Evolutionary conservation across 805 yeast genomes (phyloP), one percentile per base, ranked within the genome.

Genomic region (Teunomyces cretensis): DNA sequence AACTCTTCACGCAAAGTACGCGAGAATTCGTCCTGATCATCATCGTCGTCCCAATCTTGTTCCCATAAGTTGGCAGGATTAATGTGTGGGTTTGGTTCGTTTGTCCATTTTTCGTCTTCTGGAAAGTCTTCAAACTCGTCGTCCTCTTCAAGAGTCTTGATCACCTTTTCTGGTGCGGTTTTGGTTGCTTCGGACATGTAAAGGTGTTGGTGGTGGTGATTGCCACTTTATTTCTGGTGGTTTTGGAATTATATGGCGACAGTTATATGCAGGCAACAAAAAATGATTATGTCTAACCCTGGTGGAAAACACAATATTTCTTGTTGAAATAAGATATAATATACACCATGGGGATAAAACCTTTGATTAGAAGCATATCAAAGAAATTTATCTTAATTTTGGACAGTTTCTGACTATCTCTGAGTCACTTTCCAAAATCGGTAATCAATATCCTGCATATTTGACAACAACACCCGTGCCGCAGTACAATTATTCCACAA

Each of bases 101-200:
- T 75, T 64, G 78, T 67, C 96, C 96, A 90, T 55, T 85, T 59
- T 19, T 64, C 83, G 60, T 90, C 96, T 45, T 81, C 89, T 12
- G 96, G 97, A 72, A 92, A 92, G 62, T 92, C 98, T 70, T 92
- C 98, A 61, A 92, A 92, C 65, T 91, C 97, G 62, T 92, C 98
- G 60, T 92, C 97, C 57, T 92, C 97, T 62, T 92, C 98, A 40
- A 92, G 72, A 2, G 95, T 80, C 58, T 84, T 87, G 60, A 86
- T 72, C 52, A 68, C 59, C 51, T 69, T 69, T 46, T 69, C 53
- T 47, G 69, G 22, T 9, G 38, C 32, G n/a, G 43, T 32, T 30
- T 32, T 40, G 7, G 26, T 32, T 11, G 35, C 38, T n/a, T 33
- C 32, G 14, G 43, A 40, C 38, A 40, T 24, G 37, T 26, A 11